Evolutionary conservation across 108 stramenopile genomes (phyloP), one percentile per base, ranked within the genome.

Genomic region (Discostella pseudostelligera): DNA sequence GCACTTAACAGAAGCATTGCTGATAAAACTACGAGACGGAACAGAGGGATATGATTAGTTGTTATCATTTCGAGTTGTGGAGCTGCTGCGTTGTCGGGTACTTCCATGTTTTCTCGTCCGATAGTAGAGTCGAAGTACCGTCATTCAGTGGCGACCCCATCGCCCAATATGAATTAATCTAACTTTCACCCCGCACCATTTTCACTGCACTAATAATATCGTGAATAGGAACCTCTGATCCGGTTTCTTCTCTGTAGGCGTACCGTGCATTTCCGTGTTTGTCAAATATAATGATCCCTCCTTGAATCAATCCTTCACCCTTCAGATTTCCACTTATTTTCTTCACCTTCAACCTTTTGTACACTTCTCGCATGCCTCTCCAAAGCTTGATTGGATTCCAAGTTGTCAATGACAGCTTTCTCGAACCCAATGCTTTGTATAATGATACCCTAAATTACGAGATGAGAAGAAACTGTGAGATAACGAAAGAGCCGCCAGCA

Each of bases 301-400:
- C 86, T 58, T 82, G 81, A 1, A 83, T 42, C 53, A 84, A 26
- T 29, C 86, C 86, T 59, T 87, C 86, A 40, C 86, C 86, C 59
- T 74, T 80, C 62, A 82, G 39, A 39, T 87, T 87, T 2, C 82
- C 82, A 42, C 72, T 74, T 14, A 87, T 72, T 12, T 66, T 66
- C 63, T 84, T 84, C 21, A 24, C 49, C 16, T 51, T 74, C 39
- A 73, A 39, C 35, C 86, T 72, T 35, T 55, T 65, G 26, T 55
- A 58, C 1, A 87, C 21, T 0, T 67, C 65, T 51, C 82, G 51
- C 39, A 83, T 49, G 3, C 69, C 65, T 29, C 72, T 56, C 39
- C 69, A 83, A 1, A 84, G 58, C 35, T 62, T 78, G 22, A 78
- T 25, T 28, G 76, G 86, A 56, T 83, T 86, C 78, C 78, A 80